These are phyloP conservation scores for Fragaria nilgerrensis DNA, from an alignment of 306 rosid genomes.

Conservation along the genomic window DNA sequence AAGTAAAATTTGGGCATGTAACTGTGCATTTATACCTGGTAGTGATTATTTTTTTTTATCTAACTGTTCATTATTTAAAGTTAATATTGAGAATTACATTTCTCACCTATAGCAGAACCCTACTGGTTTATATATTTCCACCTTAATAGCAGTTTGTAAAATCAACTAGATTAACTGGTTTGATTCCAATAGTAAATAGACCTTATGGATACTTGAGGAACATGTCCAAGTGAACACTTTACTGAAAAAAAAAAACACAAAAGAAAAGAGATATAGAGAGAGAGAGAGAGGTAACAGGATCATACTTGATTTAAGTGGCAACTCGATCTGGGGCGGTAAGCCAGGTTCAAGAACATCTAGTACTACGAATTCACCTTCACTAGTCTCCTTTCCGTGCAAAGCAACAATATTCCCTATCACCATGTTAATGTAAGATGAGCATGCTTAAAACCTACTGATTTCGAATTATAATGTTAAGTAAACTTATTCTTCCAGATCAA, in stretches of 20 bases:
- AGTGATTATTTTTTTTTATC: not conserved
- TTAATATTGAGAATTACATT: not conserved
- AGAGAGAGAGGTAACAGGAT: slow-evolving; percentile 1
- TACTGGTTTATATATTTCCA: not conserved
- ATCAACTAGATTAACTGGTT: not conserved
- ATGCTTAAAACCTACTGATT: slow-evolving; percentile 10
- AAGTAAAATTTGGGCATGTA: not conserved
- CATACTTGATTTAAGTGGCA: slow-evolving; percentile 67
- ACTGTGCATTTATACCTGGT: not conserved
- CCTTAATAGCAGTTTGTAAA: too few species aligned
- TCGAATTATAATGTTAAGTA: not conserved
- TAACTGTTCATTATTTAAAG: not conserved
- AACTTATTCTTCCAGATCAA: not conserved
- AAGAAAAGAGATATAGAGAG: not conserved
- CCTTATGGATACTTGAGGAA: not conserved
- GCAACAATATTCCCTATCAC: slow-evolving; percentile 70
- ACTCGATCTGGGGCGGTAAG: slow-evolving; percentile 82
- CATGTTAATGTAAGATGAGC: slow-evolving; percentile 30
- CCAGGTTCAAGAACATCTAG: slow-evolving; percentile 85
- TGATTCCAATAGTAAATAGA: not conserved
- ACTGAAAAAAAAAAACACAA: not conserved
- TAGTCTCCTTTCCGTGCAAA: slow-evolving; percentile 72
- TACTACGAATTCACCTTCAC: slow-evolving; percentile 73
- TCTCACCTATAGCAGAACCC: not conserved
- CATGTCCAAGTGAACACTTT: not conserved